phyloP scores from a whole-genome alignment of 148 eudicot species.

The Spergularia bocconei region DNA sequence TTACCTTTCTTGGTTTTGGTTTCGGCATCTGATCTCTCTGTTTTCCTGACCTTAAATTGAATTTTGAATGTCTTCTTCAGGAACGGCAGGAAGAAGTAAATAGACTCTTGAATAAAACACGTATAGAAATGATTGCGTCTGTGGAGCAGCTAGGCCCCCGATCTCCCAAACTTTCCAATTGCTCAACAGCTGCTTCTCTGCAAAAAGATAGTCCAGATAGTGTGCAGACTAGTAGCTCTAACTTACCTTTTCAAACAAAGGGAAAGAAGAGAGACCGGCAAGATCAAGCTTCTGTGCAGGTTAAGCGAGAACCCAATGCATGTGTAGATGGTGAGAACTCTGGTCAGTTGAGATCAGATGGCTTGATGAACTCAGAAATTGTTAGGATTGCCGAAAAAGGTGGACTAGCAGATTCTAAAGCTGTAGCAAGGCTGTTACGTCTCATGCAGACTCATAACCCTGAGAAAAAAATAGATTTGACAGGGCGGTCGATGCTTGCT shows the following conservation, averaged over 20 bases:
- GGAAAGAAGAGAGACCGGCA: conserved; percentile 74
- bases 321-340: conserved; percentile 54
- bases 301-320: conserved; percentile 54
- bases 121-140: conserved; percentile 57
- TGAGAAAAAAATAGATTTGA: conserved; percentile 60
- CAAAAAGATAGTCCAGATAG: conserved; percentile 54
- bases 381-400: conserved; percentile 66
- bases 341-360: conserved; percentile 42
- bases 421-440: conserved; percentile 68
- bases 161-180: conserved; percentile 63
- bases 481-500: conserved; percentile 58
- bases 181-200: conserved; percentile 47
- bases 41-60: background rate
- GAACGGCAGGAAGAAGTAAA: conserved; percentile 77
- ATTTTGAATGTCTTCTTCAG: conserved; percentile 29
- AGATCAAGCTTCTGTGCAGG: conserved; percentile 52
- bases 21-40: background rate
- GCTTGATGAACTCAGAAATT: conserved; percentile 53
- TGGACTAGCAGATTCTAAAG: conserved; percentile 61
- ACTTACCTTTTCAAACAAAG: conserved; percentile 51
- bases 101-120: conserved; percentile 56
- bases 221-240: conserved; percentile 44
- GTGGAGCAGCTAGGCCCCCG: conserved; percentile 50
- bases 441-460: conserved; percentile 66
- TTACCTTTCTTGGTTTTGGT: background rate